A percentile compares a stretch with the other conserved stretches of the same genome.
These are phyloP conservation scores for Rhodofomes roseus DNA, from an alignment of 1,284 basidiomycete genomes.

Conservation along the genomic window DNA sequence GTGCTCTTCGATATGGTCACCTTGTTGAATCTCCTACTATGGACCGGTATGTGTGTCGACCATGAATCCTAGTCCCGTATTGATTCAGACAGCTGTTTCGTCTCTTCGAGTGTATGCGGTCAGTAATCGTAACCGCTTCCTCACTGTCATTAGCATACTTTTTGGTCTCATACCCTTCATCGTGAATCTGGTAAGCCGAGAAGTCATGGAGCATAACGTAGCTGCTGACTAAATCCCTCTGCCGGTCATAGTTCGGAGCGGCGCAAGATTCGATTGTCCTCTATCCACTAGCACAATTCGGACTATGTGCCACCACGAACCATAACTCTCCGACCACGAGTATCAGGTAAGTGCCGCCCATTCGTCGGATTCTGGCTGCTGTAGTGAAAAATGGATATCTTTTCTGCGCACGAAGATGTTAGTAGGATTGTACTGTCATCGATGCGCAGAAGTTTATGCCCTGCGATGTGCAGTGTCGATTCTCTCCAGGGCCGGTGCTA, in stretches of 20 bases:
- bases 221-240: background rate
- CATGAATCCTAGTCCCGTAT: background rate
- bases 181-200: background rate
- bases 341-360: too few relatives aligned
- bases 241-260: background rate
- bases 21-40: background rate
- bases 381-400: too few relatives aligned
- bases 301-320: too few relatives aligned
- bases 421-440: too few relatives aligned
- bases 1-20: background rate
- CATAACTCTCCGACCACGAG: too few relatives aligned
- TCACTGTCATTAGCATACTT: background rate
- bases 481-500: background rate
- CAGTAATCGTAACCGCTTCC: background rate
- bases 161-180: background rate
- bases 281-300: background rate
- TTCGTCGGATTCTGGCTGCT: too few relatives aligned
- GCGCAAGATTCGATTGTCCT: background rate
- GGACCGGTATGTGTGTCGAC: background rate
- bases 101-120: background rate
- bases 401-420: background rate
- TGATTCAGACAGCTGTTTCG: background rate
- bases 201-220: background rate
- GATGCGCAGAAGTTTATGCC: too few relatives aligned
- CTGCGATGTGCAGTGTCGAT: background rate